Evolutionary conservation across 345 rosid species (phyloP), one percentile per base, ranked within the genome.

Genomic region (Hirschfeldia incana): DNA sequence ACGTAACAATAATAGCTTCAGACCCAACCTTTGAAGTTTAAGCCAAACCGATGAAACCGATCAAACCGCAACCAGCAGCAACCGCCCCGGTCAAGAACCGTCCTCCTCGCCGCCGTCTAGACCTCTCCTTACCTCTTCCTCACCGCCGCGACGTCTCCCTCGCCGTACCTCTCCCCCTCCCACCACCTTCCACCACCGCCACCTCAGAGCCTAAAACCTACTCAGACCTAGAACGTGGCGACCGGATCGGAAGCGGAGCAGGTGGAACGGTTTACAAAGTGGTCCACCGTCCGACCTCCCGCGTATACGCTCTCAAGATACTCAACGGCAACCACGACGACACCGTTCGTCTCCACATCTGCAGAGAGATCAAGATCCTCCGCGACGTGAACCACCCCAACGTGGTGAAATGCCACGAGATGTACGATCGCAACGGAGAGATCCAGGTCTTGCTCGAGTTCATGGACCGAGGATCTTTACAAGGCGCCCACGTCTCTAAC

Each of bases 201-300:
- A 49, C 67, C 70, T 72, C 78, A 42, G 70, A 77, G 65, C 69
- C 84, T 1, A 81, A 82, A 28, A 76, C 74, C 84, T 82, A 85
- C 60, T 76, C 89, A 6, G 96, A 91, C 68, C 87, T 95, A 70
- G 90, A 88, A 7, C 86, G 90, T 1, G 73, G 85, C 34, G 87
- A 77, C 65, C 88, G 98, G 12, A 87, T 95, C 84, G 99, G 99
- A 2, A 86, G 93, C 82, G 99, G 99, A 5, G 83, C 85, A 6
- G 99, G 98, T 1, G 99, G 98, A 17, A 95, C 98, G 27, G 98
- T 93, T 39, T 95, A 90, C 88, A 95, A 89, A 71, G 99, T 88
- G 4, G 12, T 84, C 74, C 98, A 93, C 84, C 86, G 92, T 12
- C 87, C 89, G 28, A 82, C 86, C 0, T 72, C 84, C 3, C 82